Base-by-base conservation (phyloP, 768 basidiomycete genomes). In the Podaxis sp. region DNA sequence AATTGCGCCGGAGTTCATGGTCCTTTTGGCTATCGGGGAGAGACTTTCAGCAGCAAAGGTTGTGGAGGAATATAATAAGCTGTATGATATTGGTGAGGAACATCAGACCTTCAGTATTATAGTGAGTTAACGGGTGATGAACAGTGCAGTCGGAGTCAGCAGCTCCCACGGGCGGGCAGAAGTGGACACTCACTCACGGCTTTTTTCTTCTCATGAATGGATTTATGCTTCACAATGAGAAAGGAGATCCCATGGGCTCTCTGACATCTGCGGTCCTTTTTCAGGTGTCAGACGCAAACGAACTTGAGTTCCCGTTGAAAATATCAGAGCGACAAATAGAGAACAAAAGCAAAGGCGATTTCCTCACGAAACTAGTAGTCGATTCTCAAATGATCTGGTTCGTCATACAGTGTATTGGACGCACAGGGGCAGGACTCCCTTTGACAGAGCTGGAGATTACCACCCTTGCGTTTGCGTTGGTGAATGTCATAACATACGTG, bases 311-410 rank as follows among this genome's bases (percentile, higher is more conserved):
- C 49, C 55, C 51, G 28, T 57, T 62, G 11, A 36, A 33, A 8
- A 46, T 69, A 41, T 44, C 64, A 1, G 41, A 63, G 17, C 49
- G 56, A 41, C 58, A 66, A 13, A 73, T 75, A 48, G 51, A 59
- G 20, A 67, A 73, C 68, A 66, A 65, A 24, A 73, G 71, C 67
- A 73, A 73, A 55, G 70, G 65, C 0, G 67, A 73, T 30, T 61
- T 58, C 13, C 62, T 75, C 12, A 51, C 68, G 10, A 75, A 73
- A 36, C 38, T 58, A 4, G 37, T 74, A 17, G 63, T 69, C 13
- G 11, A 69, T 20, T 17, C 66, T 12, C 73, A 74, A 55, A 51
- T 66, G 13, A 52, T 52, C 5, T 74, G 69, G 68, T 71, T 74
- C 50, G 38, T 56, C 22, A 33, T 62, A 41, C 66, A 63, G 38